Percentiles rank a stretch among this genome's conserved stretches.
Conservation (phyloP, 805 yeast species). For the Danielia oregonensis region DNA sequence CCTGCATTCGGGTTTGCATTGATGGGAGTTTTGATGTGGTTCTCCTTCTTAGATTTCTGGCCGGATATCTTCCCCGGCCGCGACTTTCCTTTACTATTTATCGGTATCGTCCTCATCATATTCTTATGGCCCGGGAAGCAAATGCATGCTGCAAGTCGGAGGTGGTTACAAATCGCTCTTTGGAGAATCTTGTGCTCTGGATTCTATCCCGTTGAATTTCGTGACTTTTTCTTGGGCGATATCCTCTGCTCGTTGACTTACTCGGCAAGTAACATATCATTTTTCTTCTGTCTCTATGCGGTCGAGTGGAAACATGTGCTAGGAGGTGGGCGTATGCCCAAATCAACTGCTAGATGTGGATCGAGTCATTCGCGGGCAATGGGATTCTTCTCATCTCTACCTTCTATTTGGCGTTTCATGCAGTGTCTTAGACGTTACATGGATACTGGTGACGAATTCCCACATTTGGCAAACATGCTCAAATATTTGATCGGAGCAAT, state of each 20-base stretch:
- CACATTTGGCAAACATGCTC: conserved; percentile 84
- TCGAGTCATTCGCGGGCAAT: conserved; percentile 68
- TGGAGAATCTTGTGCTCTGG: conserved; percentile 80
- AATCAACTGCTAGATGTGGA: conserved; percentile 52
- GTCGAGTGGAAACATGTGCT: conserved; percentile 61
- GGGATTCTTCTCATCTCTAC: conserved; percentile 83
- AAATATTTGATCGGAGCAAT: conserved; percentile 68
- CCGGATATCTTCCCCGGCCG: conserved; percentile 55
- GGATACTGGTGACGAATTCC: conserved; percentile 95
- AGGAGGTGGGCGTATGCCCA: conserved; percentile 27
- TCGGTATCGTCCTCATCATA: conserved; percentile 47
- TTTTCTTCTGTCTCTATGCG: conserved; percentile 80
- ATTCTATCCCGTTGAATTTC: conserved; percentile 88
- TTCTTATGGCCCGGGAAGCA: conserved; percentile 61
- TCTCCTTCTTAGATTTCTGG: conserved; percentile 72
- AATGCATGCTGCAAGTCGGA: conserved; percentile 59
- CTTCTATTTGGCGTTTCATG: conserved; percentile 84
- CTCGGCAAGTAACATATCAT: conserved; percentile 77
- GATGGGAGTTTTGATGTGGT: conserved; percentile 64
- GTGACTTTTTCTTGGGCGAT: conserved; percentile 93
- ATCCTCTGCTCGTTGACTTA: conserved; percentile 85
- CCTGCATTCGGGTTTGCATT: conserved; percentile 58
- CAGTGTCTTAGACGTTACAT: conserved; percentile 90
- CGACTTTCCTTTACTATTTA: conserved; percentile 77
- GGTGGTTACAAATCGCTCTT: conserved; percentile 70